A percentile compares a stretch with the other conserved stretches of the same genome.
phyloP scores from a whole-genome alignment of 352 stramenopile genomes.

The Pythium brachiatum region DNA sequence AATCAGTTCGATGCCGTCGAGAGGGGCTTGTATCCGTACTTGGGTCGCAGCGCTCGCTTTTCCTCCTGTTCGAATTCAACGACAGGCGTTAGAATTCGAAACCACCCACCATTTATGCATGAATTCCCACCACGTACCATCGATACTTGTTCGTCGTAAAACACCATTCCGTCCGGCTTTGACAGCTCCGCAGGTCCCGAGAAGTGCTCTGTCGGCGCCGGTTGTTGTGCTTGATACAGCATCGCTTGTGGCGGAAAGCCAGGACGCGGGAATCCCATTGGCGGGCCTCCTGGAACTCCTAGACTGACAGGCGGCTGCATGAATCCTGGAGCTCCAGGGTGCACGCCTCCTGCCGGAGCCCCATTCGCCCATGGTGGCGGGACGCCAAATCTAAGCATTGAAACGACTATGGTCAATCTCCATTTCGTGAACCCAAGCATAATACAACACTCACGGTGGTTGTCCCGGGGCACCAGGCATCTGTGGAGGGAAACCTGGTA shows the following conservation, averaged over 20 bases:
- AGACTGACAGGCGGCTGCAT: constrained; percentile 11
- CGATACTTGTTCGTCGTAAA: constrained; percentile 25
- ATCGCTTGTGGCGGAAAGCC: constrained; percentile 10
- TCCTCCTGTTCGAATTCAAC: constrained; percentile 50
- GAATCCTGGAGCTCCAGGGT: constrained; percentile 22
- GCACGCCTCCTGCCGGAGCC: constrained; percentile 1
- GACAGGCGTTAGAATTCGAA: background rate
- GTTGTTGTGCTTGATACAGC: background rate
- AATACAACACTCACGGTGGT: constrained; percentile 23
- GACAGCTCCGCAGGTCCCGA: constrained; percentile 1
- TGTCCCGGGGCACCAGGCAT: constrained; percentile 14
- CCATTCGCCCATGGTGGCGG: constrained; percentile 23
- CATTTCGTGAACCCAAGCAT: background rate
- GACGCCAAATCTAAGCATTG: constrained; percentile 15
- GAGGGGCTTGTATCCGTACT: constrained; percentile 69
- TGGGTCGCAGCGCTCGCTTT: constrained; percentile 70
- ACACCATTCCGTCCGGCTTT: constrained; percentile 31
- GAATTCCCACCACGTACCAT: constrained; percentile 26
- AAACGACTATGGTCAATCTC: background rate
- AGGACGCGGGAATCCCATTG: constrained; percentile 13
- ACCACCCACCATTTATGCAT: no score
- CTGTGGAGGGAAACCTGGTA: constrained; percentile 20
- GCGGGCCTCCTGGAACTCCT: background rate
- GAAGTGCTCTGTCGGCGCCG: background rate
- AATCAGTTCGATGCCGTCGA: constrained; percentile 19